phyloP scores from a whole-genome alignment of 257 asterid species.

The Leonotis leonurus region DNA sequence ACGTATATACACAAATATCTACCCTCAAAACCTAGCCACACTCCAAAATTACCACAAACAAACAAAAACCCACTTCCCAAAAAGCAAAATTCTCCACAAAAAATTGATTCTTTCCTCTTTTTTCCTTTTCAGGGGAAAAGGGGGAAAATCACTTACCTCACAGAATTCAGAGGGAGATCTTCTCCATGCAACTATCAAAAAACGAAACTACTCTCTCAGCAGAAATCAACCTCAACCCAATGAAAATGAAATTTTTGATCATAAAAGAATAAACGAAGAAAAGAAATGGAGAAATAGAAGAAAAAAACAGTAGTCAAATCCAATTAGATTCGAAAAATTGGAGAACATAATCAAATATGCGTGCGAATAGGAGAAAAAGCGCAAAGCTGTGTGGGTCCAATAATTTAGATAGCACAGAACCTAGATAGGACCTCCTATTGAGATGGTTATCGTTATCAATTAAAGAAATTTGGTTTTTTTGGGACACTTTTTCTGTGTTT shows the following conservation, averaged over 20 bases:
- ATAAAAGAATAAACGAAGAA: neutral
- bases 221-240: conserved; percentile 12
- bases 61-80: conserved; percentile 19
- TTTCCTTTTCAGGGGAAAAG: neutral
- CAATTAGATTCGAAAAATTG: conserved; percentile 10
- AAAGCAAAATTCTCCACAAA: conserved; percentile 9
- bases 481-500: neutral
- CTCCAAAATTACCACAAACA: neutral
- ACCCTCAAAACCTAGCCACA: conserved; percentile 9
- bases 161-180: neutral
- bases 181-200: neutral
- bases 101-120: conserved; percentile 12
- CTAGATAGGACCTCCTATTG: conserved; percentile 37
- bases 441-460: conserved; percentile 18
- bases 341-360: neutral
- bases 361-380: conserved; percentile 23
- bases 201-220: neutral
- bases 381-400: conserved; percentile 44
- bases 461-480: neutral
- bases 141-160: neutral
- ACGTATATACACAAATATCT: conserved; percentile 5
- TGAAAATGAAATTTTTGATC: neutral
- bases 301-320: conserved; percentile 5
- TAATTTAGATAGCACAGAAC: conserved; percentile 39
- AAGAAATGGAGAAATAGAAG: neutral